A percentile compares a stretch with the other conserved stretches of the same genome.
Conservation (phyloP, 78 protist species). For the Acrasis kona region DNA sequence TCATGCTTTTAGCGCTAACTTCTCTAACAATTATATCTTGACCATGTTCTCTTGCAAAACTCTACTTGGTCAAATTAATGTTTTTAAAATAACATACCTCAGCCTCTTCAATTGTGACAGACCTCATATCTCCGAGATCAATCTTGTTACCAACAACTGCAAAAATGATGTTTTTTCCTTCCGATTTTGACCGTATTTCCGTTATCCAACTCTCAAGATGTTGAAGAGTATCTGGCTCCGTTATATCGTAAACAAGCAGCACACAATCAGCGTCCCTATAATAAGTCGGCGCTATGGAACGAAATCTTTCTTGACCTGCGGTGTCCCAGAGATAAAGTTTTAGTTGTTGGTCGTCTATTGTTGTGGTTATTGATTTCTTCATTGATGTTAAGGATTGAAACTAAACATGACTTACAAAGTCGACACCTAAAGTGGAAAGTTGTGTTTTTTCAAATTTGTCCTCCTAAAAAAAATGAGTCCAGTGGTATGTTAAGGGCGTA, state of each 20-base stretch:
- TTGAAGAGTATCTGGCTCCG: background rate
- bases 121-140: background rate
- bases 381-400: too few relatives aligned
- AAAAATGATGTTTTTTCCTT: background rate
- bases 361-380: too few relatives aligned
- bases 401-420: too few relatives aligned
- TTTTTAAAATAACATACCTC: too few relatives aligned
- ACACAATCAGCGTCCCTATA: constrained; percentile 25
- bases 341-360: background rate
- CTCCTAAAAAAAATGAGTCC: too few relatives aligned
- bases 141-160: constrained; percentile 13
- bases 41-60: too few relatives aligned
- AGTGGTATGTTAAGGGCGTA: too few relatives aligned
- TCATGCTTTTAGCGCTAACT: too few relatives aligned
- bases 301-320: constrained; percentile 54
- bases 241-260: constrained; percentile 20
- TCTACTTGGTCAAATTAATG: too few relatives aligned
- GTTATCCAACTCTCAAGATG: constrained; percentile 13
- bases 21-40: too few relatives aligned
- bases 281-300: constrained; percentile 34
- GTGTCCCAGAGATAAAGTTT: constrained; percentile 47
- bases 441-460: too few relatives aligned
- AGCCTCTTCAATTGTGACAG: background rate
- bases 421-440: too few relatives aligned
- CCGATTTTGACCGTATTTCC: background rate